A percentile compares a stretch with the other conserved stretches of the same genome.
Conservation (phyloP, 305 asterid species). For the Fraxinus angustifolia region DNA sequence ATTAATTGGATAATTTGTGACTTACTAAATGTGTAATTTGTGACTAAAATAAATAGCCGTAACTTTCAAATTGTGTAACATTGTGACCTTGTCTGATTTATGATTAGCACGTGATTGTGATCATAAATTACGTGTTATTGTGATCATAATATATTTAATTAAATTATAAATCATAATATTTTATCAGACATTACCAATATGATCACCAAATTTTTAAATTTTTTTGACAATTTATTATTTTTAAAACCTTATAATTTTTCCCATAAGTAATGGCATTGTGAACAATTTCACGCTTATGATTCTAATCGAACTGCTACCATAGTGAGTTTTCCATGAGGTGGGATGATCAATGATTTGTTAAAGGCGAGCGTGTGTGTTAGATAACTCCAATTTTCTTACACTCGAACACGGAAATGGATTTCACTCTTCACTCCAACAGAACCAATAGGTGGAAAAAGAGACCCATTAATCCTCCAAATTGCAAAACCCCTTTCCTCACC, state of each 20-base stretch:
- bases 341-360: background rate
- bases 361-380: background rate
- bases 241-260: background rate
- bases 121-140: background rate
- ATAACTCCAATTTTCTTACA: background rate
- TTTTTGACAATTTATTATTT: background rate
- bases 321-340: background rate
- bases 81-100: too few relatives aligned
- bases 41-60: background rate
- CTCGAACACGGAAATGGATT: constrained; percentile 25
- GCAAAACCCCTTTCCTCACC: constrained; percentile 28
- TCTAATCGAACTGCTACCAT: background rate
- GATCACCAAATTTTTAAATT: background rate
- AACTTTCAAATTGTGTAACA: background rate
- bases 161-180: too few relatives aligned
- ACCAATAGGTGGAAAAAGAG: constrained; percentile 35
- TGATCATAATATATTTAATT: background rate
- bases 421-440: constrained; percentile 22
- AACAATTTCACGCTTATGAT: background rate
- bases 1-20: background rate
- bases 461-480: constrained; percentile 16
- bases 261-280: background rate
- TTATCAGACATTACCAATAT: background rate
- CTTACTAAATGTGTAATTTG: background rate
- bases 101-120: background rate